Base-by-base conservation (phyloP, 768 basidiomycete genomes). In the Tylopilus intermedius region DNA sequence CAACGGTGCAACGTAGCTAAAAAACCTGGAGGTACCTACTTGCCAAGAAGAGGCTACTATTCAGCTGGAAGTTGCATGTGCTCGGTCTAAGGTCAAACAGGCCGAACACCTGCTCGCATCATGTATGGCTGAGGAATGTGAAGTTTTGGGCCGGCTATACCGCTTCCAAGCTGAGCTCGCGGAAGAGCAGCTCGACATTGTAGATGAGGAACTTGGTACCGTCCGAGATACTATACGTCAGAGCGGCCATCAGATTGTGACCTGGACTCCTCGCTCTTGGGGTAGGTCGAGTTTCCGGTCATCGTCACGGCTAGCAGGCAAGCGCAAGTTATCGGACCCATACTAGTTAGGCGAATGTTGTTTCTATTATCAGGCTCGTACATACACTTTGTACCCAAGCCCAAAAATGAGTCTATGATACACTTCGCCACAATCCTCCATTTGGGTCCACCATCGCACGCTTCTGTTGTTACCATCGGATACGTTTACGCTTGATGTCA, bases 401-500 rank as follows among this genome's bases (percentile, higher is more conserved):
- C 24, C 24, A 3, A 24, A 24, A 24, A 24, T 24, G 24, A 24
- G 24, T 24, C 24, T 24, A n/a, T n/a, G 5, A 24, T 3, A 24
- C 24, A 24, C 24, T 24, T 24, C 24, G 5, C 24, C 24, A 5
- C 24, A 24, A 24, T 24, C 2, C 24, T 24, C 1, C 24, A 24
- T 24, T 24, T 24, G 24, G 24, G 2, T 18, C 1, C 18, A 18
- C 18, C 18, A 18, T 18, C 18, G 18, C 18, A 18, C 18, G 18
- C 18, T 18, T 18, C 18, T 18, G 18, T 18, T 18, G 18, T 10
- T 7, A 14, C 15, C 14, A 35, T 8, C 13, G 13, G 35, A 4
- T 3, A 13, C 35, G 15, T n/a, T 26, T n/a, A 33, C 29, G 30
- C 11, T n/a, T n/a, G 35, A 61, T 60, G 55, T 44, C 55, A 38